Evolutionary conservation across 164 flowering plant species (phyloP).

Genomic region (Kingdonia uniflora): DNA sequence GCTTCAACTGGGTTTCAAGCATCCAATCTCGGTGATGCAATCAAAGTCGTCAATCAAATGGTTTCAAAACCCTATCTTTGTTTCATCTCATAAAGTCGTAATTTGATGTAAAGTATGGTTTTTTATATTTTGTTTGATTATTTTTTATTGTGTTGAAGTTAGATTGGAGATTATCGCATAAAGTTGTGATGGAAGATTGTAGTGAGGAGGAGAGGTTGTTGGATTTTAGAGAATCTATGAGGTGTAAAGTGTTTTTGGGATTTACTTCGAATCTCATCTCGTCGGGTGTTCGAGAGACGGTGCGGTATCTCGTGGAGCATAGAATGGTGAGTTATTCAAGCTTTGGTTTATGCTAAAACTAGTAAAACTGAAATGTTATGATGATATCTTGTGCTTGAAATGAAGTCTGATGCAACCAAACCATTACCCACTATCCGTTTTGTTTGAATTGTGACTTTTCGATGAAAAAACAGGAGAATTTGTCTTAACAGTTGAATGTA

Average conservation of each 20-base stretch:
- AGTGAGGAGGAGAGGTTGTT: conserved; percentile 50
- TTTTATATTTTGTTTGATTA: conserved; percentile 1
- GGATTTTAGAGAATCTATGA: conserved; percentile 43
- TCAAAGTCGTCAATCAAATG: conserved; percentile 69
- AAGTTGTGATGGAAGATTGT: conserved; percentile 45
- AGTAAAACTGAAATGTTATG: too few species aligned
- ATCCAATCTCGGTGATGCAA: conserved; percentile 89
- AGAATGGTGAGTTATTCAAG: conserved; percentile 51
- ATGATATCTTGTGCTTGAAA: too few species aligned
- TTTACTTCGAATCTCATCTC: conserved; percentile 91
- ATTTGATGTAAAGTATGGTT: neutral
- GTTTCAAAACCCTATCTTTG: conserved; percentile 10
- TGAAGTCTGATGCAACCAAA: too few species aligned
- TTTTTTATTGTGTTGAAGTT: conserved; percentile 31
- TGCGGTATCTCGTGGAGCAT: conserved; percentile 85
- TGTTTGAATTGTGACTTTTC: too few species aligned
- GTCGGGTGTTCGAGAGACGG: conserved; percentile 77
- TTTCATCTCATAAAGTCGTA: neutral
- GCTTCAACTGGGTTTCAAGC: conserved; percentile 86
- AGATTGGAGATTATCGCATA: conserved; percentile 86
- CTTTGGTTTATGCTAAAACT: neutral
- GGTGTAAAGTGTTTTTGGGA: conserved; percentile 80
- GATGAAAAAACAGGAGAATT: too few species aligned
- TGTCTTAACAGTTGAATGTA: too few species aligned
- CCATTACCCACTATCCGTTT: too few species aligned